Conservation (phyloP, 345 rosid genomes). For the Brassica rapa region DNA sequence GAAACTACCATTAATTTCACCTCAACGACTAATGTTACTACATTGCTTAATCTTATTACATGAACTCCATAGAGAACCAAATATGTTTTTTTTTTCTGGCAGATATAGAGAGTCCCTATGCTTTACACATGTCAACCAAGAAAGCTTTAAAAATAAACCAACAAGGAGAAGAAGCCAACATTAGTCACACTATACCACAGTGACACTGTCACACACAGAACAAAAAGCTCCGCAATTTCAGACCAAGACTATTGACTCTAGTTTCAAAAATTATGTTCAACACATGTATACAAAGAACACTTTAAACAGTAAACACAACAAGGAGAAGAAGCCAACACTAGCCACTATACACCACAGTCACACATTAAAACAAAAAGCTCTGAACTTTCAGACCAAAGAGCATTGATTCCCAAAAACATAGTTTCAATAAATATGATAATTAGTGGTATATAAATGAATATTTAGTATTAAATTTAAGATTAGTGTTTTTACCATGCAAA, state of each 20-base stretch:
- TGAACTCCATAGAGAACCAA: slow-evolving; percentile 6
- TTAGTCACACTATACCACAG: slow-evolving; percentile 8
- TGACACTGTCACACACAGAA: not conserved
- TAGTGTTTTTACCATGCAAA: slow-evolving; percentile 44
- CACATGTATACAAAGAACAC: slow-evolving; percentile 20
- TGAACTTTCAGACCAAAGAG: slow-evolving; percentile 7
- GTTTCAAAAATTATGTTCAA: slow-evolving; percentile 1
- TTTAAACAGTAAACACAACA: slow-evolving; percentile 12
- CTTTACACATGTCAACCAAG: slow-evolving; percentile 24
- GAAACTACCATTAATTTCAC: not conserved
- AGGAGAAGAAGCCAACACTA: slow-evolving; percentile 25
- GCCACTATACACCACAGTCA: slow-evolving; percentile 13
- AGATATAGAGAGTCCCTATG: not conserved
- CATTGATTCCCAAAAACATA: not conserved
- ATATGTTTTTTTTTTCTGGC: not conserved
- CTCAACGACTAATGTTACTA: not conserved
- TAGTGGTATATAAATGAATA: not conserved
- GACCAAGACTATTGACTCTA: not conserved
- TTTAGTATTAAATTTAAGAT: not conserved
- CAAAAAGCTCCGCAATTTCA: slow-evolving; percentile 11
- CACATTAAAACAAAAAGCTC: not conserved
- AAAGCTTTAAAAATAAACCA: slow-evolving; percentile 9
- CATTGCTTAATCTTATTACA: not conserved
- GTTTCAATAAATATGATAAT: not conserved
- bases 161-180: slow-evolving; percentile 25